Base-by-base conservation (phyloP, 129 eudicot genomes). In the Centrapalus pauciflorus region DNA sequence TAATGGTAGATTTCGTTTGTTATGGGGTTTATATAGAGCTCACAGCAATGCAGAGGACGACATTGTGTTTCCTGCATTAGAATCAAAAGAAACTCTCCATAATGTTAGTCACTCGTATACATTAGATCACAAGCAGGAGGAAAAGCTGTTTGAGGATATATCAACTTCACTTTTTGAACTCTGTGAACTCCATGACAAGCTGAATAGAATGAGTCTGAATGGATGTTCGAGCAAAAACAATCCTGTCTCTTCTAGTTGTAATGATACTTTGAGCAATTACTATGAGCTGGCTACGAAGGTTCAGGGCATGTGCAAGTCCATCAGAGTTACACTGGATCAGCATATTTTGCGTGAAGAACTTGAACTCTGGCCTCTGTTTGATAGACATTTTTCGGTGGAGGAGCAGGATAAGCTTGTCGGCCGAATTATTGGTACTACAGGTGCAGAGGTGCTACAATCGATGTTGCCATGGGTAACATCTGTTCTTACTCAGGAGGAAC, bases 401-500 rank as follows among this genome's bases (percentile, higher is more conserved):
- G 99, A 89, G 34, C 99, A 94, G 70, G 99, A 94, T 82, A 94
- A 82, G 75, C 84, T 94, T 55, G 99, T 94, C 40, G 99, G 99
- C 38, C 84, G 93, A 34, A 94, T 94, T 33, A 94, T 94, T 67
- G 99, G 99, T 71, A 94, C 99, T 29, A 94, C 99, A 0, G 99
- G 99, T 66, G 99, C 99, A 1, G 97, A 94, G 81, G 99, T 94
- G 61, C 85, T 94, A 32, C 99, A 94, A 60, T 89, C 99, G 26
- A 94, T 94, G 99, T 77, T 94, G 69, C 99, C 99, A 13, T 94
- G 99, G 99, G 99, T 94, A 60, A 94, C 99, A 56, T 86, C 96
- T 74, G 99, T 90, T 56, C 95, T 94, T 60, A 94, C 88, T 20
- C 99, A 86, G 84, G 99, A 89, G 80, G 99, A 94, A 81, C 99